phyloP scores from a whole-genome alignment of 1,284 basidiomycete species.

The Coniferiporia weirii region DNA sequence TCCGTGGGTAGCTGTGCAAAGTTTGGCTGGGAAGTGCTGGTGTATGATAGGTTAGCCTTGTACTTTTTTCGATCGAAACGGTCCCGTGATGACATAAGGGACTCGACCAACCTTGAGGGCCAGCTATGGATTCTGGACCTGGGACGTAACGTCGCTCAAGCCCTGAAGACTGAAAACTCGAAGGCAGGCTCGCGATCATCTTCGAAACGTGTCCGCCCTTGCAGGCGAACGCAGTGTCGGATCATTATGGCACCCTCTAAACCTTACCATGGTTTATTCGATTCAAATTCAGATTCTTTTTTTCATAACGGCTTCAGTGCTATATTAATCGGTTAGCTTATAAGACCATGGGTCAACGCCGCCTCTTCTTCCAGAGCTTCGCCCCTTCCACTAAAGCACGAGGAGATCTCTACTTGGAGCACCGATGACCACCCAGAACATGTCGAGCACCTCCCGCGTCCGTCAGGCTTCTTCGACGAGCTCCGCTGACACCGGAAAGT shows the following conservation, averaged over 20 bases:
- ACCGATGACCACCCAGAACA: conserved; percentile 9
- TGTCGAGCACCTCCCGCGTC: conserved; percentile 1
- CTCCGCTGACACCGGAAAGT: conserved; percentile 8
- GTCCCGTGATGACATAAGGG: background rate
- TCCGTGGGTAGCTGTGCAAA: conserved; percentile 3
- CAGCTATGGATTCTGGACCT: conserved; percentile 2
- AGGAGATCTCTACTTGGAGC: background rate
- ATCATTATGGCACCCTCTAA: conserved; percentile 11
- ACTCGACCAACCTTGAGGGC: background rate
- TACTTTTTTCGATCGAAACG: background rate
- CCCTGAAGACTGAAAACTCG: conserved; percentile 7
- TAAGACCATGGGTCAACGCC: conserved; percentile 4
- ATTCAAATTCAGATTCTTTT: conserved; percentile 3
- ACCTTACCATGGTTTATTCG: conserved; percentile 2
- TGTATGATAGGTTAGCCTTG: background rate
- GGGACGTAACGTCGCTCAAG: background rate
- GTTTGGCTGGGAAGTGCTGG: background rate
- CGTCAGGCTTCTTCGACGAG: conserved; percentile 1
- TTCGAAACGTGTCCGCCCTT: conserved; percentile 6
- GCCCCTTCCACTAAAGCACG: background rate
- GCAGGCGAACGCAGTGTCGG: conserved; percentile 4
- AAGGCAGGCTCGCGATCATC: conserved; percentile 2
- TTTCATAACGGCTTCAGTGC: conserved; percentile 4
- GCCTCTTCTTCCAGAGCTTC: background rate
- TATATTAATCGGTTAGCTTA: conserved; percentile 9